These are phyloP conservation scores for Microsporum ferrugineum DNA, from an alignment of 2,329 filamentous ascomycete species.

Conservation along the genomic window DNA sequence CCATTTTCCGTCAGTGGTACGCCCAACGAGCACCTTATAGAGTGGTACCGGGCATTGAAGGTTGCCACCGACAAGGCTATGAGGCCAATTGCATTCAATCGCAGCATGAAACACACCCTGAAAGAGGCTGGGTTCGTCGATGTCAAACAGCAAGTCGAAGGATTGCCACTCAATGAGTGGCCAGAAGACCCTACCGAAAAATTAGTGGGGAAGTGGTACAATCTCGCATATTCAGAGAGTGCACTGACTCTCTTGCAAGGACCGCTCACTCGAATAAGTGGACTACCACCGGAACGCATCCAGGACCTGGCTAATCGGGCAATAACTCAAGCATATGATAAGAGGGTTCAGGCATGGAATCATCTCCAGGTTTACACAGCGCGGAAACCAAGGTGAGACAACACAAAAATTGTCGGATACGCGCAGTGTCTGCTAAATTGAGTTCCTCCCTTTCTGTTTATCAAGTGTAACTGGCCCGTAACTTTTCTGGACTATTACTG, in stretches of 20 bases:
- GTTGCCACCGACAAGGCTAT: constrained; percentile 55
- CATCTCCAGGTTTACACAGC: constrained; percentile 36
- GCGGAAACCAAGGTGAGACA: constrained; percentile 24
- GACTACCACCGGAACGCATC: constrained; percentile 53
- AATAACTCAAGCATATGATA: constrained; percentile 56
- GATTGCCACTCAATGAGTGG: constrained; percentile 66
- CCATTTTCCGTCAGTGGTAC: constrained; percentile 50
- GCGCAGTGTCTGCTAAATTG: constrained; percentile 1
- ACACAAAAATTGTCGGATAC: constrained; percentile 1
- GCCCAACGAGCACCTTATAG: constrained; percentile 40
- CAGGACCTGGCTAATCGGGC: constrained; percentile 51
- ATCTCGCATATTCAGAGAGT: constrained; percentile 61
- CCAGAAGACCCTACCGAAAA: constrained; percentile 51
- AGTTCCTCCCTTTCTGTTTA: not conserved
- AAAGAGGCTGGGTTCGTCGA: constrained; percentile 66
- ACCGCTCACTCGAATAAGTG: constrained; percentile 56
- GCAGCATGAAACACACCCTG: constrained; percentile 48
- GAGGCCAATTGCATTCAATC: constrained; percentile 54
- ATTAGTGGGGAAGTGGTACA: constrained; percentile 71
- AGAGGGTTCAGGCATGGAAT: constrained; percentile 60
- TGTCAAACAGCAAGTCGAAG: constrained; percentile 57
- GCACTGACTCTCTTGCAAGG: constrained; percentile 62
- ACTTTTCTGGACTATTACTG: not conserved
- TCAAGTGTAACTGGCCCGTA: constrained; percentile 4
- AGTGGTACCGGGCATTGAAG: constrained; percentile 60